Base-by-base conservation (phyloP, 2,329 filamentous ascomycete genomes). In the Aotearoamyces nothofagi region DNA sequence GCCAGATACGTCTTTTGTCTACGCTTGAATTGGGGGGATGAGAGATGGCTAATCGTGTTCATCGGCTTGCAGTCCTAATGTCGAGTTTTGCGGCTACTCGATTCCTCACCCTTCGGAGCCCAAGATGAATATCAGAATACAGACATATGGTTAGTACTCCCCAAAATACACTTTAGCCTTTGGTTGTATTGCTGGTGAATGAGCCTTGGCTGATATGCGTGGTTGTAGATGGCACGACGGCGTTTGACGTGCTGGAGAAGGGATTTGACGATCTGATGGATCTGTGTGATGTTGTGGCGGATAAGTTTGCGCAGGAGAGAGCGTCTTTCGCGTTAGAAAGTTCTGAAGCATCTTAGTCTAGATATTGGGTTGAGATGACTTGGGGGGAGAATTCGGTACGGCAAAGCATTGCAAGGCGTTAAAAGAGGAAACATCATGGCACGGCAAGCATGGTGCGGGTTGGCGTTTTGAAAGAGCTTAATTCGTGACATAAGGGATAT, bases 71-170 rank as follows among this genome's bases (percentile, higher is more conserved):
- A 96, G 87, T 53, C 87, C 90, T 16, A 74, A 90, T 39, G 90
- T 98, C 35, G 90, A 98, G 53, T 94, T 98, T 57, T 96, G 90
- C 56, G 90, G 87, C 36, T 98, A 98, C 55, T 82, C 87, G 5
- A 96, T 98, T 36, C 90, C 90, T 16, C 90, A 98, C 56, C 90
- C 90, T 28, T 92, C 86, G 22, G 90, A 98, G 56, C 62, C 76
- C 22, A 90, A 92, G 58, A 93, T 98, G 87, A 93, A 96, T 49
- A 62, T 98, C 37, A 73, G 90, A 46, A 96, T 98, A 38, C 90
- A 98, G 56, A 98, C 87, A 41, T 96, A 90, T 47, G 81, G 87
- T 93, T 60, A 50, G 73, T 55, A 11, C 24, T 15, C 15, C 15
- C 9, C n/a, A n/a, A 4, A 22, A 20, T 20, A 20, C 19, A 8